Base-by-base conservation (phyloP, 176 grass and related monocot genomes). In the Neostapfia colusana region DNA sequence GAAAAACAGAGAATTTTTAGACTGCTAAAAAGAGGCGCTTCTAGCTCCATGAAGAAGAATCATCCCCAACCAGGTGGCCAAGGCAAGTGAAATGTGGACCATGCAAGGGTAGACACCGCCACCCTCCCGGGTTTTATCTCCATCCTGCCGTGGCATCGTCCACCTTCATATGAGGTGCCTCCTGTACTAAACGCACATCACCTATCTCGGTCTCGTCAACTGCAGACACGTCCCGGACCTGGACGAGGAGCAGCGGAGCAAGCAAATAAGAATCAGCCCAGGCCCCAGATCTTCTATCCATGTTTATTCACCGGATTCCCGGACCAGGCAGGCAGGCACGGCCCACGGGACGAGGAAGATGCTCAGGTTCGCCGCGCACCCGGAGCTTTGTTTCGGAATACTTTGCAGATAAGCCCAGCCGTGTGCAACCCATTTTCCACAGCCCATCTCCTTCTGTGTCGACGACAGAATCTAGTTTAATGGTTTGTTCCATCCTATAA, bases 41-140 rank as follows among this genome's bases (percentile, higher is more conserved):
- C 95, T 61, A 98, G 69, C 69, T 98, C 95, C 28, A 98, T 72
- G 84, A 98, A 98, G 55, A 98, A 98, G 82, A 98, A 94, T 0
- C 0, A 91, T 79, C 27, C 95, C 95, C 58, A 98, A 35, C 27
- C 89, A 91, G 0, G 95, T 98, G 3, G 91, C 95, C 0, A 83
- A 87, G 2, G 95, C 95, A 91, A 98, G 94, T 17, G 63, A 42
- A 98, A 87, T 5, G 95, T 98, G 54, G 90, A 92, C 91, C 87
- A 98, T 53, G 89, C 89, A 42, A 98, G 91, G 7, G 89, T 94
- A 17, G 72, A 84, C 43, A 84, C 91, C 2, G 91, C 82, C 75
- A 94, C 95, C 79, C 69, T 86, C 39, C 79, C 84, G 46, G 76
- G 49, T n/a, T 80, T 81, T 90, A 38, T 63, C 67, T 8, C 79